Conservation (phyloP, 805 yeast genomes). For the Metschnikowia peoriensis region DNA sequence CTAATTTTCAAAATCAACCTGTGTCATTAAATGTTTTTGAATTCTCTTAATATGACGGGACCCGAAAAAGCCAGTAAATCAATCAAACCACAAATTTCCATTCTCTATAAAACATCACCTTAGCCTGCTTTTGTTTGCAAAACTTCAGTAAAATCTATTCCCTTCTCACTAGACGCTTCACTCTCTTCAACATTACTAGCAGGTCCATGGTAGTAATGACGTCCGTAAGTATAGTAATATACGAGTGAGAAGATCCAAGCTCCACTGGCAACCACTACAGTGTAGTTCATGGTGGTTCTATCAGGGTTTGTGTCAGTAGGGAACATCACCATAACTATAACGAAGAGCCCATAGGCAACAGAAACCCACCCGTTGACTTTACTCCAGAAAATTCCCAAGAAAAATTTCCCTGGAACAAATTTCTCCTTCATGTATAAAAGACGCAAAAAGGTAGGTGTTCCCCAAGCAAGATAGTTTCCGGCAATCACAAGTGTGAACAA, state of each 20-base stretch:
- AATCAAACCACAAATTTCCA: no score
- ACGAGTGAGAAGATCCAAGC: conserved; percentile 53
- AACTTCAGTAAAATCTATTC: neutral
- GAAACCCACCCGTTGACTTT: conserved; percentile 45
- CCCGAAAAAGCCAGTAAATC: no score
- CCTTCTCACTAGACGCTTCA: neutral
- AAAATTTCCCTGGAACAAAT: conserved; percentile 61
- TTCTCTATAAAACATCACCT: neutral
- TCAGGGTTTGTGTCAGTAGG: conserved; percentile 46
- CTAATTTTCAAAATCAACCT: no score
- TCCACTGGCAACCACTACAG: conserved; percentile 60
- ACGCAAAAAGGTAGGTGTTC: conserved; percentile 52
- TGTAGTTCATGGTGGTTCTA: conserved; percentile 62
- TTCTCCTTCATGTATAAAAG: conserved; percentile 44
- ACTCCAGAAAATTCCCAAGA: conserved; percentile 25
- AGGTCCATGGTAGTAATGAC: conserved; percentile 58
- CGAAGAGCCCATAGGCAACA: conserved; percentile 48
- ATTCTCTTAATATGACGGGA: no score
- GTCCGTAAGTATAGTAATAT: conserved; percentile 52
- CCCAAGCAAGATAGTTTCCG: conserved; percentile 64
- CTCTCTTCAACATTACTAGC: conserved; percentile 20
- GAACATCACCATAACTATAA: conserved; percentile 58
- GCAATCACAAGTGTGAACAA: conserved; percentile 61
- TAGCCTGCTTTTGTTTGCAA: neutral
- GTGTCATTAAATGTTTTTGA: no score